Percentiles rank a stretch among this genome's conserved stretches.
Conservation (phyloP, 2,329 filamentous ascomycete genomes). For the Cucurbitaria berberidis region DNA sequence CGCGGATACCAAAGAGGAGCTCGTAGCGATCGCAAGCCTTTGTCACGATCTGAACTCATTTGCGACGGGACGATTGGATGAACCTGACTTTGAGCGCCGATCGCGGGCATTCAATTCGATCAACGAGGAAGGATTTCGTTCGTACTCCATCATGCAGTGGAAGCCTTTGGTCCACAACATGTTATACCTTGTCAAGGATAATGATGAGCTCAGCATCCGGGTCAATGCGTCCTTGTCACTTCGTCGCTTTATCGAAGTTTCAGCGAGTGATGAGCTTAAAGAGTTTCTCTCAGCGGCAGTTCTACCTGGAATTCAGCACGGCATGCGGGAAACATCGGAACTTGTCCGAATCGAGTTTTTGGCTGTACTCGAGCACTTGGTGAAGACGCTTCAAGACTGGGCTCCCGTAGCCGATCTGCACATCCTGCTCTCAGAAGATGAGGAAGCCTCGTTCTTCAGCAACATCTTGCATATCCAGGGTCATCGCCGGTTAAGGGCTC, state of each 20-base stretch:
- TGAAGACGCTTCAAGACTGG: slow-evolving; percentile 74
- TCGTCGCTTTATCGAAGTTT: slow-evolving; percentile 73
- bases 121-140: slow-evolving; percentile 64
- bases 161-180: slow-evolving; percentile 86
- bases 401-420: slow-evolving; percentile 74
- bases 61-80: slow-evolving; percentile 73
- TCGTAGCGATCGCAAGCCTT: slow-evolving; percentile 69
- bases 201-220: slow-evolving; percentile 87
- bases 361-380: slow-evolving; percentile 77
- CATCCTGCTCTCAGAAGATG: slow-evolving; percentile 72
- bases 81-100: slow-evolving; percentile 86
- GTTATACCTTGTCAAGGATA: slow-evolving; percentile 82
- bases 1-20: slow-evolving; percentile 65
- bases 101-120: slow-evolving; percentile 77
- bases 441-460: slow-evolving; percentile 86
- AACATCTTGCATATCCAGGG: slow-evolving; percentile 91
- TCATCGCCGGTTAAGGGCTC: slow-evolving; percentile 80
- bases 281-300: slow-evolving; percentile 68
- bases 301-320: slow-evolving; percentile 76
- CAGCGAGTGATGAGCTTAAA: slow-evolving; percentile 59
- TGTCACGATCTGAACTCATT: slow-evolving; percentile 85
- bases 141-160: slow-evolving; percentile 78
- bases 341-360: slow-evolving; percentile 84
- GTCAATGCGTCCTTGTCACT: slow-evolving; percentile 82
- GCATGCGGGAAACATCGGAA: slow-evolving; percentile 79